Conservation (phyloP, 805 yeast genomes). For the Metschnikowia sp. region DNA sequence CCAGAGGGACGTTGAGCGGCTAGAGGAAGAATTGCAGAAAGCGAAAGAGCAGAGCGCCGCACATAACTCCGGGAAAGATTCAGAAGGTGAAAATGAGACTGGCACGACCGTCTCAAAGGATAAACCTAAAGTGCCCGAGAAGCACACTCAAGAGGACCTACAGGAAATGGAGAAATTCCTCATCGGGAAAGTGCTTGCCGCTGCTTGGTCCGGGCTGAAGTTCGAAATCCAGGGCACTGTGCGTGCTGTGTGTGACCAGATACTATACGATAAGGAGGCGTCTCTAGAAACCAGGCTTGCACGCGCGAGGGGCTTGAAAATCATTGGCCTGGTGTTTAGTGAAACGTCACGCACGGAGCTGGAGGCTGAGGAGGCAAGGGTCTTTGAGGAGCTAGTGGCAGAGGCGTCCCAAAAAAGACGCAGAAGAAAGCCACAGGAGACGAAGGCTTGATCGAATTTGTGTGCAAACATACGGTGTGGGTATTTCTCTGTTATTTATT, state of each 20-base stretch:
- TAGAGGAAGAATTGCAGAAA: constrained; percentile 15
- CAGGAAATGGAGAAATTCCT: constrained; percentile 71
- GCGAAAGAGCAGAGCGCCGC: constrained; percentile 6
- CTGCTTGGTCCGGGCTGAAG: constrained; percentile 82
- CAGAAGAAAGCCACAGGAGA: constrained; percentile 4
- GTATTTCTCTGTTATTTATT: background rate
- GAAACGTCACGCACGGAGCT: constrained; percentile 58
- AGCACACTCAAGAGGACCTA: constrained; percentile 53
- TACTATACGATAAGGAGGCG: constrained; percentile 56
- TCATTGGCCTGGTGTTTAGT: constrained; percentile 63
- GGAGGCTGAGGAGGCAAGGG: constrained; percentile 73
- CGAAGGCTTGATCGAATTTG: background rate
- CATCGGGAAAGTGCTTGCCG: constrained; percentile 76
- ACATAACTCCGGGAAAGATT: background rate
- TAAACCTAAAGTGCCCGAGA: constrained; percentile 28
- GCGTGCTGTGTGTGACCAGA: constrained; percentile 65
- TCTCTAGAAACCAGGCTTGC: constrained; percentile 45
- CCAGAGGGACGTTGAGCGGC: constrained; percentile 23
- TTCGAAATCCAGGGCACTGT: constrained; percentile 74
- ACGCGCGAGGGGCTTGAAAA: constrained; percentile 60
- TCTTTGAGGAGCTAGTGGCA: constrained; percentile 68
- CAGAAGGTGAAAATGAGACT: constrained; percentile 1
- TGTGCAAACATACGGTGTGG: too few relatives aligned
- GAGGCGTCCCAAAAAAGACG: constrained; percentile 42
- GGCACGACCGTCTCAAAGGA: background rate